A percentile compares a stretch with the other conserved stretches of the same genome.
phyloP scores from a whole-genome alignment of 2,329 filamentous ascomycete genomes.

The Diaporthe ilicicola region DNA sequence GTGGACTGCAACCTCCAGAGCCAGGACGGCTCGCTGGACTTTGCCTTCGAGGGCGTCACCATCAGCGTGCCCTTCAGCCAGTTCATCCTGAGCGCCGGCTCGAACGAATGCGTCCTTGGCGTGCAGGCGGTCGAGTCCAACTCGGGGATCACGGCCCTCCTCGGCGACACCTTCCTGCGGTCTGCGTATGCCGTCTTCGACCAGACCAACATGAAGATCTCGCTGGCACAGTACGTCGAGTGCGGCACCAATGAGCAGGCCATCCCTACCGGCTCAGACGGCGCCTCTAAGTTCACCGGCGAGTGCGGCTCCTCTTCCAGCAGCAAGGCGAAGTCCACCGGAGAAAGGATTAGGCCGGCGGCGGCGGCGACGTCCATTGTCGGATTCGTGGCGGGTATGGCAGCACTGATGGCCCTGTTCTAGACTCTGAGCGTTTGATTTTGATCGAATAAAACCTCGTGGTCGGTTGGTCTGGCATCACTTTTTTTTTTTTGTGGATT shows the following conservation, averaged over 20 bases:
- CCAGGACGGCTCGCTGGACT: conserved; percentile 46
- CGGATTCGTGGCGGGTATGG: conserved; percentile 24
- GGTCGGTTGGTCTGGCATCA: background rate
- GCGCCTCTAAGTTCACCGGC: conserved; percentile 34
- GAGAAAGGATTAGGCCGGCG: conserved; percentile 2
- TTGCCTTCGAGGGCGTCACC: conserved; percentile 47
- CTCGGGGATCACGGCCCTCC: conserved; percentile 35
- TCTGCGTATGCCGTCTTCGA: conserved; percentile 45
- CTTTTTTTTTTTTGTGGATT: background rate
- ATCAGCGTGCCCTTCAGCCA: conserved; percentile 51
- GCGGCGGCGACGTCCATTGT: conserved; percentile 19
- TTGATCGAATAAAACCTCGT: background rate
- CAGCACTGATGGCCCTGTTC: conserved; percentile 23
- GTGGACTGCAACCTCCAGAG: conserved; percentile 49
- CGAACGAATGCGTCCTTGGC: conserved; percentile 35
- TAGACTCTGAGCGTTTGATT: conserved; percentile 6
- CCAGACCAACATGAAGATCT: conserved; percentile 43
- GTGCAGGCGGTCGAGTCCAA: conserved; percentile 36
- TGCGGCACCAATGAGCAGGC: conserved; percentile 42
- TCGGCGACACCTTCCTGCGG: conserved; percentile 45
- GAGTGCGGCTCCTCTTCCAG: conserved; percentile 32
- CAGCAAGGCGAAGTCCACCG: background rate
- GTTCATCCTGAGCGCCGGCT: conserved; percentile 41
- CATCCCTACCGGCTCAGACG: conserved; percentile 35
- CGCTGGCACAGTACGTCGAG: conserved; percentile 43